These are phyloP conservation scores for Corylus avellana DNA, from an alignment of 306 rosid genomes.

Conservation along the genomic window DNA sequence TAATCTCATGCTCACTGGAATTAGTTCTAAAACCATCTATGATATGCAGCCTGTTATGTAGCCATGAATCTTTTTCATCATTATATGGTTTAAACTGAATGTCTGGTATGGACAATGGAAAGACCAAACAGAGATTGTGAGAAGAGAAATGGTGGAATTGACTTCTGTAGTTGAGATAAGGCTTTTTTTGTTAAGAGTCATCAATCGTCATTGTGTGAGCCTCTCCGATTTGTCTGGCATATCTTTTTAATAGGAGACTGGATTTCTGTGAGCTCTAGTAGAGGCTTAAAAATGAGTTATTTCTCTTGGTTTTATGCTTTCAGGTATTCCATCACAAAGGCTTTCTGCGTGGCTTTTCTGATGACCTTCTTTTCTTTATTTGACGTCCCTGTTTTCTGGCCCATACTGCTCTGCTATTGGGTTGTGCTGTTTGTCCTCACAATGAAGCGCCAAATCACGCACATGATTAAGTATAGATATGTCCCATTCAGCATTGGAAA, in stretches of 20 bases:
- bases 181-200: not conserved
- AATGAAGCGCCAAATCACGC: slow-evolving; percentile 77
- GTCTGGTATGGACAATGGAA: not conserved
- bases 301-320: slow-evolving; percentile 23
- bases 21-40: not conserved
- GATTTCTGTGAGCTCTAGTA: not conserved
- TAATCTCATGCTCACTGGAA: not conserved
- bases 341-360: slow-evolving; percentile 55
- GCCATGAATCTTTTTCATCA: not conserved
- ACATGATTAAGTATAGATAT: slow-evolving; percentile 67
- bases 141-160: not conserved
- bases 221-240: not conserved
- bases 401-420: slow-evolving; percentile 68
- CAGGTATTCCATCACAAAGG: slow-evolving; percentile 74
- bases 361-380: slow-evolving; percentile 67
- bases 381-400: slow-evolving; percentile 78
- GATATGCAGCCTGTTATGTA: not conserved
- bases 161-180: not conserved
- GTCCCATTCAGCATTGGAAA: slow-evolving; percentile 65
- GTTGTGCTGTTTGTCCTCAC: slow-evolving; percentile 62
- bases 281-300: slow-evolving; percentile 1
- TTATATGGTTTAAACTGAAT: not conserved
- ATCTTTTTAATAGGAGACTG: not conserved
- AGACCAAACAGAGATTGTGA: slow-evolving; percentile 1
- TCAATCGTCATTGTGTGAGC: not conserved